Evolutionary conservation across 176 grass and related monocot species (phyloP).

Genomic region (Stipa capillata): DNA sequence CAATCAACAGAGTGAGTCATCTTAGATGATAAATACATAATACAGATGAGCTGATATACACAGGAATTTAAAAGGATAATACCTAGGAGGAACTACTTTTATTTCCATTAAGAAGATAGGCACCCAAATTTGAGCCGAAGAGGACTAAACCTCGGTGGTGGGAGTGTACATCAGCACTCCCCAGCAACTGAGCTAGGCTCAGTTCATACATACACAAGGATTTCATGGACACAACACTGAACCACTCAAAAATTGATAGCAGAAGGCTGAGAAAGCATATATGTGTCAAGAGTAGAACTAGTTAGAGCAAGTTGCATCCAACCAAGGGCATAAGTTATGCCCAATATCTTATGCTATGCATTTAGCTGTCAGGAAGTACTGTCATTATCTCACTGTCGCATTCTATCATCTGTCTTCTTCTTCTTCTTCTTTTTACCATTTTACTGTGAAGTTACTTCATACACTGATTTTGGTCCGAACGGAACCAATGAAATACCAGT

Average conservation of each 20-base stretch:
- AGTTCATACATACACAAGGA: background rate
- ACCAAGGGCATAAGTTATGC: background rate
- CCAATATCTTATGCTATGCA: background rate
- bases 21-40: background rate
- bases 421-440: background rate
- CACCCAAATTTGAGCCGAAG: background rate
- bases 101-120: background rate
- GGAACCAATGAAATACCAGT: background rate
- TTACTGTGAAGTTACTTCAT: background rate
- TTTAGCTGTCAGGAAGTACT: background rate
- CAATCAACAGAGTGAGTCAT: background rate
- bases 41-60: background rate
- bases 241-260: background rate
- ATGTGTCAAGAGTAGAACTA: background rate
- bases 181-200: background rate
- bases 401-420: too few species aligned
- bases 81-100: background rate
- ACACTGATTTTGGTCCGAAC: background rate
- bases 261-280: background rate
- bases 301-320: background rate
- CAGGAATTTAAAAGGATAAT: background rate
- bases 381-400: background rate
- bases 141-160: background rate
- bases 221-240: background rate
- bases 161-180: background rate